Conservation (phyloP, 306 rosid species). For the Trichosanthes truncata region DNA sequence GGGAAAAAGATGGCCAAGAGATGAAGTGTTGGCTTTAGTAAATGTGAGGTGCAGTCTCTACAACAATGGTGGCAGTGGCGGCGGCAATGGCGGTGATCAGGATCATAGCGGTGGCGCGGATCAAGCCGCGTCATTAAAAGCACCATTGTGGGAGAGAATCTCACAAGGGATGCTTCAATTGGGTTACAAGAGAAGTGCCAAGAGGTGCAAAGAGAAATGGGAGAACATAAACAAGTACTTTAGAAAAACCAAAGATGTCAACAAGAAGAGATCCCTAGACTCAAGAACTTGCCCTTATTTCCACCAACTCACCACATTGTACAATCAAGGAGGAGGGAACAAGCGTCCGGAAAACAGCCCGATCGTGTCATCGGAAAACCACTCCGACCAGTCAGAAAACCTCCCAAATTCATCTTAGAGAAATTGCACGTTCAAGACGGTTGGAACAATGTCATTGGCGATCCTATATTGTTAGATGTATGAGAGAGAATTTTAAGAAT, state of each 20-base stretch:
- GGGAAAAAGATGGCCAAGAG: constrained; percentile 88
- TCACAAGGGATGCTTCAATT: constrained; percentile 68
- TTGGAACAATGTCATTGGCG: neutral
- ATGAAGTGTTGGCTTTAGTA: constrained; percentile 70
- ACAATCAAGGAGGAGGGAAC: constrained; percentile 40
- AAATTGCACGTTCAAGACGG: neutral
- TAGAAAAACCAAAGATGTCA: constrained; percentile 62
- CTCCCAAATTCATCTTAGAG: neutral
- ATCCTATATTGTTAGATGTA: no score
- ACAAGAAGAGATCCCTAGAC: constrained; percentile 66
- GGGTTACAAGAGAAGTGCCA: constrained; percentile 76
- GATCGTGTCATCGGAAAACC: constrained; percentile 4
- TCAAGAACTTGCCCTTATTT: constrained; percentile 94
- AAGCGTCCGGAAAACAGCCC: constrained; percentile 21
- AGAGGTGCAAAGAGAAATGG: constrained; percentile 94
- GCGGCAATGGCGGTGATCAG: neutral
- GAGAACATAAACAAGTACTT: constrained; percentile 89
- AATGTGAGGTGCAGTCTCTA: constrained; percentile 49
- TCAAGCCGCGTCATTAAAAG: constrained; percentile 20
- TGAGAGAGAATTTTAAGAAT: no score
- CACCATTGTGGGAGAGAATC: constrained; percentile 86
- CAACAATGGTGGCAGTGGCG: constrained; percentile 27
- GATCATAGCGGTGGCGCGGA: constrained; percentile 19
- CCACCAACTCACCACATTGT: constrained; percentile 45
- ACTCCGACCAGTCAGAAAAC: neutral